Conservation (phyloP, 805 yeast species). For the Saccharomyces paradoxus region DNA sequence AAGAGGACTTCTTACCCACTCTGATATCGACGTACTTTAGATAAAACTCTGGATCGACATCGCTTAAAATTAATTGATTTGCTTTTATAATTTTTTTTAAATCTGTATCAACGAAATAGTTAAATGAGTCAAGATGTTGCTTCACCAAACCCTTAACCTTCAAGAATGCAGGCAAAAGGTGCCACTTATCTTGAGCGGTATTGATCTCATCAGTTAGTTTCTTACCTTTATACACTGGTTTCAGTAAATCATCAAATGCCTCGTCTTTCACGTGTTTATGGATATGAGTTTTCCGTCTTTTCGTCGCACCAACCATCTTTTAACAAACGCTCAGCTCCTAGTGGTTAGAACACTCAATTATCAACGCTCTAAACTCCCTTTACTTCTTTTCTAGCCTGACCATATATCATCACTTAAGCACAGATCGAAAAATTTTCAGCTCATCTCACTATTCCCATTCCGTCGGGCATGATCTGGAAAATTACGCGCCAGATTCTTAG, state of each 20-base stretch:
- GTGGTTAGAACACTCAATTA: neutral
- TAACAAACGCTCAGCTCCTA: neutral
- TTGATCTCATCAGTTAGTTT: constrained; percentile 76
- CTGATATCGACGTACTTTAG: constrained; percentile 87
- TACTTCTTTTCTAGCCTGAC: neutral
- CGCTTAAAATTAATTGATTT: constrained; percentile 79
- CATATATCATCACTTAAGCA: neutral
- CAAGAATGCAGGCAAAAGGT: constrained; percentile 86
- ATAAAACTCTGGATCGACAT: constrained; percentile 95
- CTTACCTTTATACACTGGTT: constrained; percentile 82
- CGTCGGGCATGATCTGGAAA: neutral
- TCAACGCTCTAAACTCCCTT: neutral
- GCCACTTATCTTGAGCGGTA: constrained; percentile 96
- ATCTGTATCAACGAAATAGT: constrained; percentile 90
- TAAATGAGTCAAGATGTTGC: constrained; percentile 97
- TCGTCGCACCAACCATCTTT: constrained; percentile 3
- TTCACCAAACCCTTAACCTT: constrained; percentile 94
- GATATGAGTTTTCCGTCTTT: constrained; percentile 8
- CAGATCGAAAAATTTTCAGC: neutral
- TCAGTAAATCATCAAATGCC: constrained; percentile 64
- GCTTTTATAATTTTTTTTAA: constrained; percentile 88
- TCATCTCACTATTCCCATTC: neutral
- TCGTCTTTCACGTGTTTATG: constrained; percentile 38
- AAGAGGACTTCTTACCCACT: constrained; percentile 72
- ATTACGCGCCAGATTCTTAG: neutral